These are phyloP conservation scores for Yamadazyma nakazawae DNA, from an alignment of 805 yeast genomes.

Conservation along the genomic window DNA sequence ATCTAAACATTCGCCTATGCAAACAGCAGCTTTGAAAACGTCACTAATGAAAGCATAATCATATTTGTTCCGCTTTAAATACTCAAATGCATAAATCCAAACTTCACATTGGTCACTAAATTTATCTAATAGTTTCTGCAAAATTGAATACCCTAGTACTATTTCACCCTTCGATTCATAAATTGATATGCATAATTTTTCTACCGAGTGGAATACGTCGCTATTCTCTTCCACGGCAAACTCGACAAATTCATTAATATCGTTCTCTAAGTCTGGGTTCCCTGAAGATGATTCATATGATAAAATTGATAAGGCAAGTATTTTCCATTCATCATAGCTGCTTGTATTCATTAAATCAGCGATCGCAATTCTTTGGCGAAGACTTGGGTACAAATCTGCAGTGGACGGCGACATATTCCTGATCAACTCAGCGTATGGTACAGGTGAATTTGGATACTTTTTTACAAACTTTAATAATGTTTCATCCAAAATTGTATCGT, in stretches of 20 bases:
- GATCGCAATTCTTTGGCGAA: neutral
- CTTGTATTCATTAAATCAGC: conserved; percentile 13
- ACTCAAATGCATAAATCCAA: conserved; percentile 45
- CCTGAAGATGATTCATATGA: conserved; percentile 14
- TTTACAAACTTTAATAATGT: conserved; percentile 21
- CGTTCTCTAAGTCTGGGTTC: conserved; percentile 16
- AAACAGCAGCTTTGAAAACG: conserved; percentile 32
- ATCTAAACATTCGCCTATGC: conserved; percentile 32
- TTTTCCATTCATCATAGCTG: conserved; percentile 33
- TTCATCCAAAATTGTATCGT: conserved; percentile 8
- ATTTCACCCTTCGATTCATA: conserved; percentile 19
- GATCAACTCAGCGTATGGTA: conserved; percentile 26
- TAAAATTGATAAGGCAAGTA: conserved; percentile 23
- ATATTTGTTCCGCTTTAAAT: conserved; percentile 32
- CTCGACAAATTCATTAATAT: conserved; percentile 19
- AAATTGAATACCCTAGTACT: conserved; percentile 19
- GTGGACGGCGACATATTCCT: conserved; percentile 8
- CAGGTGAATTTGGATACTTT: conserved; percentile 22
- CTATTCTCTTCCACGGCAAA: conserved; percentile 24
- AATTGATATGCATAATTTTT: conserved; percentile 36
- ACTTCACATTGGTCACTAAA: conserved; percentile 38
- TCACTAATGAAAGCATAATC: conserved; percentile 19
- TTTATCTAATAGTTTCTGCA: conserved; percentile 21
- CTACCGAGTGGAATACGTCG: conserved; percentile 43
- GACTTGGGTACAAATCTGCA: neutral